These are phyloP conservation scores for Cladophialophora immunda DNA, from an alignment of 2,329 filamentous ascomycete genomes.

Conservation along the genomic window DNA sequence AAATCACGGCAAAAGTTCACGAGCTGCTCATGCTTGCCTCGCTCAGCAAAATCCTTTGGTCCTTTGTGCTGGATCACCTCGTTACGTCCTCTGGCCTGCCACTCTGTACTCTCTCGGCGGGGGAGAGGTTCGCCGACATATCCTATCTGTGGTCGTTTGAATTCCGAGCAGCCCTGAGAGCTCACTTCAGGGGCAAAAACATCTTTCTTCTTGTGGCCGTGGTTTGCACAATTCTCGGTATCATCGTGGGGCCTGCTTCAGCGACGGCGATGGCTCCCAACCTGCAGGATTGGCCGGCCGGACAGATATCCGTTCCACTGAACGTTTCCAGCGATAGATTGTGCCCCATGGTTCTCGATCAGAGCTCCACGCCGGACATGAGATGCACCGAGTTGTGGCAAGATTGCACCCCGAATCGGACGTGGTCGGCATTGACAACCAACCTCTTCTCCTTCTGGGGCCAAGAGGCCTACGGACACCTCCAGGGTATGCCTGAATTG, in stretches of 20 bases:
- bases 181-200: neutral
- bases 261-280: neutral
- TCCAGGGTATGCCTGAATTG: neutral
- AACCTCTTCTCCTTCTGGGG: neutral
- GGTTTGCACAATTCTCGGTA: neutral
- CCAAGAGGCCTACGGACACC: neutral
- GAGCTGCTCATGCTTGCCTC: neutral
- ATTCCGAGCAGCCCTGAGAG: neutral
- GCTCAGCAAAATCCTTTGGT: neutral
- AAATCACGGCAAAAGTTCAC: neutral
- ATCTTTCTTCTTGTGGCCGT: neutral
- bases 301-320: neutral
- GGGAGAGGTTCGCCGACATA: neutral
- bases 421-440: neutral
- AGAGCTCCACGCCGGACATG: neutral
- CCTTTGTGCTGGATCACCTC: neutral
- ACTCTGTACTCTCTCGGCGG: neutral
- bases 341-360: neutral
- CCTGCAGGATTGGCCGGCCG: neutral
- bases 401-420: neutral
- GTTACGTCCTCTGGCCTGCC: neutral
- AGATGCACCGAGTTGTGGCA: neutral
- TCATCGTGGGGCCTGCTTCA: neutral
- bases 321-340: neutral
- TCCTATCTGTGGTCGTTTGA: neutral